phyloP scores from a whole-genome alignment of 495 filamentous ascomycete genomes.

The Neurospora sp. region DNA sequence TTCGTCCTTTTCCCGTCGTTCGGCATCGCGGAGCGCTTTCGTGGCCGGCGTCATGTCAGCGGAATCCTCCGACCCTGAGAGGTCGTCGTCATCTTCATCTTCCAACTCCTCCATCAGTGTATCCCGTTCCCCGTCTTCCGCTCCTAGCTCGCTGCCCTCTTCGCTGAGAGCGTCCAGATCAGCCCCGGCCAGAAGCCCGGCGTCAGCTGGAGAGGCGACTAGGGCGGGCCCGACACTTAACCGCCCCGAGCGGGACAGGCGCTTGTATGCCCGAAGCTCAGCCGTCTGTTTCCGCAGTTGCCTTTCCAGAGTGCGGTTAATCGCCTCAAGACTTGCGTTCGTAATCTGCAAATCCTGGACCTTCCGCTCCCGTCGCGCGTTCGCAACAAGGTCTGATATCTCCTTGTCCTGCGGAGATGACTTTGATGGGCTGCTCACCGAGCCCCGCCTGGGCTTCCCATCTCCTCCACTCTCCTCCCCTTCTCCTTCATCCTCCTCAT shows the following conservation, averaged over 20 bases:
- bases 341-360: constrained; percentile 97
- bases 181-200: constrained; percentile 16
- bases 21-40: constrained; percentile 32
- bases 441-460: constrained; percentile 21
- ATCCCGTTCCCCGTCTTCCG: constrained; percentile 26
- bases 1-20: constrained; percentile 54
- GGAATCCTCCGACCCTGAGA: constrained; percentile 32
- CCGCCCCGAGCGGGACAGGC: constrained; percentile 66
- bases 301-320: constrained; percentile 85
- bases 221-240: constrained; percentile 35
- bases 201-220: constrained; percentile 7
- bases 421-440: constrained; percentile 42
- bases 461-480: constrained; percentile 7
- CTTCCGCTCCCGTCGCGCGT: constrained; percentile 84
- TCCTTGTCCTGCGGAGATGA: constrained; percentile 37
- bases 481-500: constrained; percentile 3
- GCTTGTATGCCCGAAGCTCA: constrained; percentile 73
- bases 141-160: constrained; percentile 29
- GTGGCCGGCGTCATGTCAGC: constrained; percentile 36
- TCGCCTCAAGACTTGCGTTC: constrained; percentile 91
- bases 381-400: constrained; percentile 59
- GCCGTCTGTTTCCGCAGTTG: constrained; percentile 85
- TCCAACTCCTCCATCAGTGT: constrained; percentile 6
- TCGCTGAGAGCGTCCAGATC: constrained; percentile 44
- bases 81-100: constrained; percentile 33